Base-by-base conservation (phyloP, 495 filamentous ascomycete species). In the Amphirosellinia nigrospora region DNA sequence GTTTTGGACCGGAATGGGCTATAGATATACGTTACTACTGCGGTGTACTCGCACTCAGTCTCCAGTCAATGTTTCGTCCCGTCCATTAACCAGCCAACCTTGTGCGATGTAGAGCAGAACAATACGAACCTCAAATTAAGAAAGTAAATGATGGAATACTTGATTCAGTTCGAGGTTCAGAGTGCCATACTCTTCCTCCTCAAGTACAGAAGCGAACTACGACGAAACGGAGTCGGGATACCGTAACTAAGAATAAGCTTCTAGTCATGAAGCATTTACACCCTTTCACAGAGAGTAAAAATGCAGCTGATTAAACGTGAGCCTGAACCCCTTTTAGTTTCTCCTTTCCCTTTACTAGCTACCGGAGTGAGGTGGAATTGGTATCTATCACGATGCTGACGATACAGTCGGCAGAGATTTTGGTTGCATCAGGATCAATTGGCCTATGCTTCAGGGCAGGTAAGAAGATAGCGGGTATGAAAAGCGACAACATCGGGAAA, bases 341-440 rank as follows among this genome's bases (percentile, higher is more conserved):
- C 11, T 59, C 16, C 23, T 19, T 11, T 23, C 16, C 45, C 43
- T 46, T 43, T 13, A 43, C 6, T 53, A 5, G 56, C 23, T 28
- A 50, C 48, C 15, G 30, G 19, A 61, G 41, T 30, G 9, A 28
- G 23, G 63, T 30, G 28, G 16, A 34, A 34, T 21, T 15, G 1
- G 32, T 34, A 67, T 34, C 38, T 19, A 38, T 16, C 66, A 68
- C 55, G 43, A 68, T 50, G 55, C 55, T 68, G 39, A 61, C 55
- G 32, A 62, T 8, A 30, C n/a, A 32, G 32, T 26, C 10, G 43
- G 26, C 19, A n/a, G 4, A 53, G 26, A 50, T 34, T 13, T 50
- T 9, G 39, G 36, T 46, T 45, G 53, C 52, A 46, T 46, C 19
- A 32, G 48, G 50, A 7, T 23, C 38, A 45, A 30, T 53, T 39